Percentiles rank a stretch among this genome's conserved stretches.
These are phyloP conservation scores for Trichoderma atroviride DNA, from an alignment of 2,329 filamentous ascomycete species.

Conservation along the genomic window DNA sequence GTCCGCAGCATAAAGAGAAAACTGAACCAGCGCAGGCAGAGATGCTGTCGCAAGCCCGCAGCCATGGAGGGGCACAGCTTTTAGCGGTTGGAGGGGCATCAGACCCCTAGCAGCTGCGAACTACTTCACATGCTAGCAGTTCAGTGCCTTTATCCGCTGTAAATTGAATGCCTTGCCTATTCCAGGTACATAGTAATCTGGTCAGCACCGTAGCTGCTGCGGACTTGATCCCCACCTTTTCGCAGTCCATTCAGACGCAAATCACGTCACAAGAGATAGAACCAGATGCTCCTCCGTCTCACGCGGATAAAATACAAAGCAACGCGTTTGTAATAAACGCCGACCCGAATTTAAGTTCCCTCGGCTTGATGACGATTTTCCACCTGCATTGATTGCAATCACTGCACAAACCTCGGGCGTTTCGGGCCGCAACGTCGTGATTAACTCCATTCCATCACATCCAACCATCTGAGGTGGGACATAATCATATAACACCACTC, in stretches of 20 bases:
- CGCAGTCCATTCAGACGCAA: background rate
- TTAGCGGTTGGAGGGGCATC: background rate
- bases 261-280: background rate
- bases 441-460: background rate
- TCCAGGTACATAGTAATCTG: background rate
- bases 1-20: background rate
- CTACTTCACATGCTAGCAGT: background rate
- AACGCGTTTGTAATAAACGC: background rate
- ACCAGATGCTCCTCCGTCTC: background rate
- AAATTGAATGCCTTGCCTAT: background rate
- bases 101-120: background rate
- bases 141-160: background rate
- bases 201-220: background rate
- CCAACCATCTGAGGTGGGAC: background rate
- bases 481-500: background rate
- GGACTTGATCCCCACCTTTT: background rate
- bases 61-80: background rate
- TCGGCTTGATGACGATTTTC: background rate
- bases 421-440: background rate
- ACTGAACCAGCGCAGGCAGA: conserved; percentile 16
- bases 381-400: background rate
- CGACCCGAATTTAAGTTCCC: background rate
- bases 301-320: background rate
- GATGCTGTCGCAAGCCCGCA: conserved; percentile 26
- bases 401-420: background rate